Percentiles rank a stretch among this genome's conserved stretches.
Evolutionary conservation across 2,329 filamentous ascomycete species (phyloP).

Genomic region (Phaeoacremonium minimum): DNA sequence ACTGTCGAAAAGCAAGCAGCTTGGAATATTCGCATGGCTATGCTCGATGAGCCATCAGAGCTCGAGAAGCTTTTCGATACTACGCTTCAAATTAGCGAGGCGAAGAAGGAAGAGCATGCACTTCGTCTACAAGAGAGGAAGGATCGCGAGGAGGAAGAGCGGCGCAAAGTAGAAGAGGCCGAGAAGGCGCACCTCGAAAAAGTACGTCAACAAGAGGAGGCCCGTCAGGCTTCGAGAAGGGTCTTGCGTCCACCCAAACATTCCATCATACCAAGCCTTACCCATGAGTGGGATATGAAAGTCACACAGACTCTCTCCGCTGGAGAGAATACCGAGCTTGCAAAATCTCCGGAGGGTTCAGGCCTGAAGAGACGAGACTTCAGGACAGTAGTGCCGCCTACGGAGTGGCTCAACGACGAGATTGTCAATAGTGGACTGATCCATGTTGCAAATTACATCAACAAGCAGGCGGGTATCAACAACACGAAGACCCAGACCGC

Average conservation of each 20-base stretch:
- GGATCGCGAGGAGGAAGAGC: conserved; percentile 15
- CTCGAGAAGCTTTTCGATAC: too few species aligned
- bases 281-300: conserved; percentile 28
- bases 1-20: too few species aligned
- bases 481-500: conserved; percentile 45
- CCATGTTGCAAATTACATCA: conserved; percentile 56
- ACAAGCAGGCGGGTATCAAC: conserved; percentile 48
- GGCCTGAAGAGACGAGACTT: conserved; percentile 57
- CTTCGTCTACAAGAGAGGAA: conserved; percentile 8
- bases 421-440: conserved; percentile 65
- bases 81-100: conserved; percentile 15
- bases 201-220: conserved; percentile 9
- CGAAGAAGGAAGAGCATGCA: conserved; percentile 18
- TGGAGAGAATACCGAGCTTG: conserved; percentile 28
- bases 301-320: conserved; percentile 30
- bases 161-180: conserved; percentile 8
- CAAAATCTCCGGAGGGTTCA: conserved; percentile 42
- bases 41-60: too few species aligned
- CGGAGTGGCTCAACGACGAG: conserved; percentile 72
- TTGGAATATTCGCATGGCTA: too few species aligned
- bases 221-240: conserved; percentile 13
- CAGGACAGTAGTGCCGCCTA: conserved; percentile 50
- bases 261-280: conserved; percentile 21
- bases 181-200: conserved; percentile 6
- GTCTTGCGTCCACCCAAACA: conserved; percentile 17